Conservation (phyloP, 495 filamentous ascomycete species). For the Margaritispora aquatica region DNA sequence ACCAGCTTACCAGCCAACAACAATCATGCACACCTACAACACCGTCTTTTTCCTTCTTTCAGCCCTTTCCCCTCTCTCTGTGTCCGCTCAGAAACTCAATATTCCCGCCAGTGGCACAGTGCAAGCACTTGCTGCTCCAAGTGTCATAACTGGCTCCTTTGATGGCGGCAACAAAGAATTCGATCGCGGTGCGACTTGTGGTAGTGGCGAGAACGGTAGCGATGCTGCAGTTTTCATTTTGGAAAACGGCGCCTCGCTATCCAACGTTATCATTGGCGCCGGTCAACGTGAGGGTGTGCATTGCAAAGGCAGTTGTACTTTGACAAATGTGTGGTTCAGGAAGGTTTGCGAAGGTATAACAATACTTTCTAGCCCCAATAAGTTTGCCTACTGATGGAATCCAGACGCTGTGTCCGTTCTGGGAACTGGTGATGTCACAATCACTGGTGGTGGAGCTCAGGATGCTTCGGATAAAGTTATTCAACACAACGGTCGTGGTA, state of each 20-base stretch:
- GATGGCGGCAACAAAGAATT: not conserved
- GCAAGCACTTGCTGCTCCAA: not conserved
- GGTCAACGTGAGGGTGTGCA: not conserved
- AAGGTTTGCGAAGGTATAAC: not conserved
- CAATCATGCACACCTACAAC: not conserved
- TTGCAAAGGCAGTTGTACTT: not conserved
- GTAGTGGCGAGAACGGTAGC: not conserved
- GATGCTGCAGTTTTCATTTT: not conserved
- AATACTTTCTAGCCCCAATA: no score
- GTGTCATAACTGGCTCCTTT: not conserved
- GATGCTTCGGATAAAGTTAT: not conserved
- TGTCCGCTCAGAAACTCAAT: not conserved
- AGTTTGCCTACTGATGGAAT: slow-evolving; percentile 13
- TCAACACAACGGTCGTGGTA: not conserved
- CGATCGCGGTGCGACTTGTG: not conserved
- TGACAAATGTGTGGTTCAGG: slow-evolving; percentile 1
- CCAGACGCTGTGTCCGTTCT: not conserved
- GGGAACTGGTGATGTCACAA: not conserved
- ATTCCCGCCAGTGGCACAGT: not conserved
- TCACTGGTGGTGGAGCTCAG: not conserved
- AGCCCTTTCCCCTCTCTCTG: not conserved
- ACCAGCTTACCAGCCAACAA: not conserved
- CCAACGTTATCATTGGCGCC: not conserved
- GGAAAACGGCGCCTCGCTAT: not conserved
- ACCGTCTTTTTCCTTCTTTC: not conserved